A percentile compares a stretch with the other conserved stretches of the same genome.
These are phyloP conservation scores for Colletotrichum caudatum DNA, from an alignment of 2,329 filamentous ascomycete species.

Conservation along the genomic window DNA sequence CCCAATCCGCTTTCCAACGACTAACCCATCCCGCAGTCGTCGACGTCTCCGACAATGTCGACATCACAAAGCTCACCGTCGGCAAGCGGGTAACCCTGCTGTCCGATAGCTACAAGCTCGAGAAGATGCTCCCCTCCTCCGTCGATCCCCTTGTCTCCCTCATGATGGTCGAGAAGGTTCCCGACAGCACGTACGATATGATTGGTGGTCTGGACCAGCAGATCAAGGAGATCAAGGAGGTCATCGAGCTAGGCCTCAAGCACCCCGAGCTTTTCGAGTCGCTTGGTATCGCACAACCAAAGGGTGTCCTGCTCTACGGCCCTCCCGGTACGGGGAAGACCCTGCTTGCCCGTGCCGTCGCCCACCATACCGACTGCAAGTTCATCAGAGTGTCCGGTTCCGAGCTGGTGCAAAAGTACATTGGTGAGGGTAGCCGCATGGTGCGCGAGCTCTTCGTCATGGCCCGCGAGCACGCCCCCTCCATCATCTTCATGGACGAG, in stretches of 20 bases:
- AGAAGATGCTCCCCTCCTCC: constrained; percentile 97
- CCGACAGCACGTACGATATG: constrained; percentile 99
- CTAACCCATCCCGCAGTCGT: constrained; percentile 73
- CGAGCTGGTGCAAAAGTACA: constrained; percentile 98
- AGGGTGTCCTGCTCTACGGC: constrained; percentile 96
- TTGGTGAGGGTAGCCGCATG: constrained; percentile 97
- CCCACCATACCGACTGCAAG: constrained; percentile 98
- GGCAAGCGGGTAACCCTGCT: constrained; percentile 97
- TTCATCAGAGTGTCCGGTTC: constrained; percentile 98
- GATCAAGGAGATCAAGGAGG: constrained; percentile 99
- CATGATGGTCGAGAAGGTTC: constrained; percentile 99
- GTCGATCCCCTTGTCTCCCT: constrained; percentile 98
- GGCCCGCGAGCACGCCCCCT: constrained; percentile 96
- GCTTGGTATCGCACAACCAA: constrained; percentile 97
- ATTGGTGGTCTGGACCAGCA: constrained; percentile 98
- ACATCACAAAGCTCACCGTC: constrained; percentile 93
- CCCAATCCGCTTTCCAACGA: not conserved
- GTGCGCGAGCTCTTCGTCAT: constrained; percentile 99
- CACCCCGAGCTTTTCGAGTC: constrained; percentile 99
- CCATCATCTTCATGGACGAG: constrained; percentile 99
- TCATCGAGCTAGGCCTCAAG: constrained; percentile 98
- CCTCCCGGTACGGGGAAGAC: constrained; percentile 98
- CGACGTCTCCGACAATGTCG: constrained; percentile 93
- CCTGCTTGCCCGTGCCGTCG: constrained; percentile 91
- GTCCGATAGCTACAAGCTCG: constrained; percentile 97